These are phyloP conservation scores for Scutellaria galericulata DNA, from an alignment of 257 asterid species.

Conservation along the genomic window DNA sequence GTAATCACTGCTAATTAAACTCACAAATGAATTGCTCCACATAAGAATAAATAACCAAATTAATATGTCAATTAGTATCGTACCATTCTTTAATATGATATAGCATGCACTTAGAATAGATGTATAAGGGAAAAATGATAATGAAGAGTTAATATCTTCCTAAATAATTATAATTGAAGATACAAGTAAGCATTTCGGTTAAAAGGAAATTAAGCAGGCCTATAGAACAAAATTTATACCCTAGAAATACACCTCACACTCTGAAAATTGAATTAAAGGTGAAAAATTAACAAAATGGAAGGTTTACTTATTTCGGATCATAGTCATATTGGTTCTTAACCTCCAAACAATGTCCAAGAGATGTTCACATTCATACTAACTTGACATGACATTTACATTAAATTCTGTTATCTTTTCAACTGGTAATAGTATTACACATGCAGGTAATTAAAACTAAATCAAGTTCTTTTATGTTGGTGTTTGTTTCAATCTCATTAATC, in stretches of 20 bases:
- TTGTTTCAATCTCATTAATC: conserved; percentile 7
- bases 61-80: neutral
- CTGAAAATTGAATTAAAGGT: neutral
- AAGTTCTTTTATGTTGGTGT: conserved; percentile 19
- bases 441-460: neutral
- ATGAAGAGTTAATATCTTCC: neutral
- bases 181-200: too few relatives aligned
- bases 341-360: conserved; percentile 28
- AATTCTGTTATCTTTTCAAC: too few relatives aligned
- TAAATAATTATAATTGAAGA: too few relatives aligned
- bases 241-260: conserved; percentile 7
- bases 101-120: neutral
- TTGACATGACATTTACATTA: conserved; percentile 37
- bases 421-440: too few relatives aligned
- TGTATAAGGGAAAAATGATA: neutral
- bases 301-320: conserved; percentile 3
- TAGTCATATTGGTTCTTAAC: conserved; percentile 28
- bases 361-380: conserved; percentile 16
- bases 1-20: neutral
- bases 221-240: neutral
- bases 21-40: neutral
- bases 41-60: neutral
- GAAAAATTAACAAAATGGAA: neutral
- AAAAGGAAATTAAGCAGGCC: neutral
- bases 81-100: neutral